phyloP scores from a whole-genome alignment of 345 rosid species.

The Brassica rapa region DNA sequence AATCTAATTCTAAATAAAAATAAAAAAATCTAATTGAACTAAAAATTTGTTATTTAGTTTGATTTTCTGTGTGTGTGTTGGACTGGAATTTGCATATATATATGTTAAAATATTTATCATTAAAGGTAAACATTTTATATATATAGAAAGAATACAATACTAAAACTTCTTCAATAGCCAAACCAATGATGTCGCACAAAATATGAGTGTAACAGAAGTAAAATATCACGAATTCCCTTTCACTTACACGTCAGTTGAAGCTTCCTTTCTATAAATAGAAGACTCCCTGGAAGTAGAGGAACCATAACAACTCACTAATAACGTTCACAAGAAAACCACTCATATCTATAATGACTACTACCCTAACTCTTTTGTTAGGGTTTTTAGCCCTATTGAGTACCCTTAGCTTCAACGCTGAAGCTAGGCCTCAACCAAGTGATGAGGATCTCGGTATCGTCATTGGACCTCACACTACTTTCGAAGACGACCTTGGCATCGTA shows the following conservation, averaged over 20 bases:
- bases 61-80: background rate
- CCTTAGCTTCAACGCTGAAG: conserved; percentile 34
- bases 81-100: background rate
- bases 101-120: background rate
- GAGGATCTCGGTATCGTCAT: conserved; percentile 33
- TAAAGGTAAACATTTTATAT: background rate
- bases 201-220: conserved; percentile 31
- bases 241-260: background rate
- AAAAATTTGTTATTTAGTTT: background rate
- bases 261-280: conserved; percentile 36
- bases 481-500: conserved; percentile 31
- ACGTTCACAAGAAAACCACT: conserved; percentile 15
- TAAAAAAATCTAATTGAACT: background rate
- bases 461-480: conserved; percentile 28
- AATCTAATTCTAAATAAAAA: background rate
- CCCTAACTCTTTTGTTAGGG: conserved; percentile 28
- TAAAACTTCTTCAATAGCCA: conserved; percentile 14
- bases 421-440: conserved; percentile 38
- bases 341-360: conserved; percentile 5
- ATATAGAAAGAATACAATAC: background rate
- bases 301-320: background rate
- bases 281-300: background rate
- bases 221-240: conserved; percentile 11
- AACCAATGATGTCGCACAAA: conserved; percentile 23
- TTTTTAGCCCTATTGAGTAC: conserved; percentile 16